Evolutionary conservation across 2,329 filamentous ascomycete genomes (phyloP), one percentile per base, ranked within the genome.

Genomic region (Hypoxylon sp.): DNA sequence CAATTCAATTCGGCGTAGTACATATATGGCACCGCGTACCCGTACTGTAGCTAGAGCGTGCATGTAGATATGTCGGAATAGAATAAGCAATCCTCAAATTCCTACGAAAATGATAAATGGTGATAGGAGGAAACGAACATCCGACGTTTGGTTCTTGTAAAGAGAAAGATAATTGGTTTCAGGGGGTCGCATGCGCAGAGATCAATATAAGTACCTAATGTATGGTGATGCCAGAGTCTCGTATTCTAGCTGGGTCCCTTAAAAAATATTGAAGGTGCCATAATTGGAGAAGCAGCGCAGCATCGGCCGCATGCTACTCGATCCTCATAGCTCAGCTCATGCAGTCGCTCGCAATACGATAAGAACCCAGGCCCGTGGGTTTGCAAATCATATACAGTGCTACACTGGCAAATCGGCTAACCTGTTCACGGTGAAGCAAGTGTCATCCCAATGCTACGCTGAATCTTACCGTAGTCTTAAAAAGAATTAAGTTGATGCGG

Each of bases 221-320:
- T 62, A 68, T 50, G 46, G 48, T 39, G 37, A 57, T 64, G 54
- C 61, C 27, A 54, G 37, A 57, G 37, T 54, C 61, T 70, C 65
- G 65, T 70, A 70, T 68, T 70, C 58, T 51, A 15, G 37, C 29
- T 39, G 27, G 42, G 21, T 29, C 53, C 48, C 46, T 42, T 44
- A 1, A 3, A 44, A 44, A 37, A 58, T 11, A 31, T 27, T 5
- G 24, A 27, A 42, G 35, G 42, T 35, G 44, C 59, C 55, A 54
- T 39, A 50, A 27, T 57, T n/a, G 27, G 32, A 17, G 17, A 44
- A 56, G 44, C 50, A 37, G 24, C 44, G 13, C 50, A 37, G 24
- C 44, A 8, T 53, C 29, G 39, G 55, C 17, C 32, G 11, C 47
- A 56, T 42, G 32, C 51, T 55, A 44, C 10, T 27, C 24, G 50